phyloP scores from a whole-genome alignment of 2,329 filamentous ascomycete genomes.

The Penicillium verrucosum region DNA sequence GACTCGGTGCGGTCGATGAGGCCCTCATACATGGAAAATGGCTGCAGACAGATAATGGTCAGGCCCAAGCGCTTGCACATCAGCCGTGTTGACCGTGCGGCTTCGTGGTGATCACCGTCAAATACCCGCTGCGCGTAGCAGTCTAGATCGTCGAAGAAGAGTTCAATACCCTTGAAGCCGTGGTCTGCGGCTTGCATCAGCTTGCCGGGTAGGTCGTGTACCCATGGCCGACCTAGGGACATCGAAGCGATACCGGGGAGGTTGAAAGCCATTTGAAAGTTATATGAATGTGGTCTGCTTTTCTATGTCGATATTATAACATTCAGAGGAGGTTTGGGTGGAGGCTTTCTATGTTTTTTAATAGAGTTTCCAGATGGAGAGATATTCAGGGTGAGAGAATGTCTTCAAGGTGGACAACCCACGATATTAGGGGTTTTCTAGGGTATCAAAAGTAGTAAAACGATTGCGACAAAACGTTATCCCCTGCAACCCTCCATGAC shows the following conservation, averaged over 20 bases:
- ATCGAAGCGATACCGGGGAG: slow-evolving; percentile 68
- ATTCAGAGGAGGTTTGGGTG: not conserved
- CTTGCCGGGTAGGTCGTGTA: slow-evolving; percentile 65
- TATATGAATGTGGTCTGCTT: not conserved
- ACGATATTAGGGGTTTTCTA: not conserved
- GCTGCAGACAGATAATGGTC: slow-evolving; percentile 59
- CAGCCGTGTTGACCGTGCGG: slow-evolving; percentile 44
- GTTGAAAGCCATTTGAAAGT: slow-evolving; percentile 24
- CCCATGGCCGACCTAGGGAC: slow-evolving; percentile 70
- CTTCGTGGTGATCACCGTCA: slow-evolving; percentile 23
- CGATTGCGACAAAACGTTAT: slow-evolving; percentile 13
- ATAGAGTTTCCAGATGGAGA: not conserved
- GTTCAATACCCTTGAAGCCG: slow-evolving; percentile 37
- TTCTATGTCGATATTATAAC: not conserved
- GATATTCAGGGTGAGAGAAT: not conserved
- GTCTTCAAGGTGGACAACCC: not conserved
- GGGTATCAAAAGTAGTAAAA: not conserved
- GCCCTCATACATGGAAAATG: slow-evolving; percentile 76
- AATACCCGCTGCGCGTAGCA: slow-evolving; percentile 28
- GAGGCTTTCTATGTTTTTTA: not conserved
- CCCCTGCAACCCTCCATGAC: not conserved
- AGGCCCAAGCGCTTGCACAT: slow-evolving; percentile 42
- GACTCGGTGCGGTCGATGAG: slow-evolving; percentile 62
- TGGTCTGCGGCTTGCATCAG: slow-evolving; percentile 60
- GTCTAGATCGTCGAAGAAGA: slow-evolving; percentile 37